phyloP scores from a whole-genome alignment of 2,329 filamentous ascomycete genomes.

The Xylaria sp. region DNA sequence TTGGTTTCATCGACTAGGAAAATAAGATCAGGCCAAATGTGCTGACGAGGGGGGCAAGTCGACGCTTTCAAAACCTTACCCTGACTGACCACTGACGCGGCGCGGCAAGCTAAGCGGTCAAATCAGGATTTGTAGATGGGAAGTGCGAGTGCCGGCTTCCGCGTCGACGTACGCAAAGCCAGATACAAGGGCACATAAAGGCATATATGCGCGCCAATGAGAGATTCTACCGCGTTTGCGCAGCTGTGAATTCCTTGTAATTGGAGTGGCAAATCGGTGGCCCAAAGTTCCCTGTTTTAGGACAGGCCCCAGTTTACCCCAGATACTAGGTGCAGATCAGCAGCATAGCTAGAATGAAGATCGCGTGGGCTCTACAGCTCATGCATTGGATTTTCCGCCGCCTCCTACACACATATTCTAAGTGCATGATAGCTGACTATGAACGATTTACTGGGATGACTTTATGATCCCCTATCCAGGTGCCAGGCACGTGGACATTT shows the following conservation, averaged over 20 bases:
- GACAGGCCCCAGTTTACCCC: conserved; percentile 3
- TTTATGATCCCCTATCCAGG: too few relatives aligned
- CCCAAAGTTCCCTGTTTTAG: background rate
- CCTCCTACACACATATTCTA: too few relatives aligned
- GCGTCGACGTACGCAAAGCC: background rate
- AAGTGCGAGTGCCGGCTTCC: background rate
- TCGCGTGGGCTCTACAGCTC: background rate
- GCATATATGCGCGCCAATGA: conserved; percentile 19
- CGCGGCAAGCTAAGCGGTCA: conserved; percentile 7
- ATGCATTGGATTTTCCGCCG: background rate
- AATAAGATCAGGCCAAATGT: too few relatives aligned
- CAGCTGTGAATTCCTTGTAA: too few relatives aligned
- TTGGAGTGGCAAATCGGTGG: background rate
- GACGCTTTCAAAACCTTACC: too few relatives aligned
- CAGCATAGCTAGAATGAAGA: background rate
- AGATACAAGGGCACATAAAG: background rate
- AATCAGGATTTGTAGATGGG: conserved; percentile 1
- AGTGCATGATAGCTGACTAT: too few relatives aligned
- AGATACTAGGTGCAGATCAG: background rate
- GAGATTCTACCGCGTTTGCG: background rate
- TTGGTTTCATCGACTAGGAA: too few relatives aligned
- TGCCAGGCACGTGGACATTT: too few relatives aligned
- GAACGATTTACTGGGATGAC: too few relatives aligned
- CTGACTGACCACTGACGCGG: background rate
- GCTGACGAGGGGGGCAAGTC: too few relatives aligned